Conservation (phyloP, 2,329 filamentous ascomycete genomes). For the Neophaeococcomyces aloes region DNA sequence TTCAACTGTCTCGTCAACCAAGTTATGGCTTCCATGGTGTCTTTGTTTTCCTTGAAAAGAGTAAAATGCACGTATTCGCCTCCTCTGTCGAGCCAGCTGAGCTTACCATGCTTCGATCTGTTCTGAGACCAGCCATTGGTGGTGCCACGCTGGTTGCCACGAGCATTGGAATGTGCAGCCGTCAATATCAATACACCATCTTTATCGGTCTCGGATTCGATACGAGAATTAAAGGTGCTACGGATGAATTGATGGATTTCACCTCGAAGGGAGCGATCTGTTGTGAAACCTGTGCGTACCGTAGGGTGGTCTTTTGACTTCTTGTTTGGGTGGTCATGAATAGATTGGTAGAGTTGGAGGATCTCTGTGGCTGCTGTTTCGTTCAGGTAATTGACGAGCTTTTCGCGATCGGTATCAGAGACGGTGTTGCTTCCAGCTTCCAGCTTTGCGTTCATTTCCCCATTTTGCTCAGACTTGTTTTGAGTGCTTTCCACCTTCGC, state of each 20-base stretch:
- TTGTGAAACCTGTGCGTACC: slow-evolving; percentile 41
- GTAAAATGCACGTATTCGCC: slow-evolving; percentile 83
- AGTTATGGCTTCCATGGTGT: slow-evolving; percentile 82
- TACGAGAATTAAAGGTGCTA: slow-evolving; percentile 63
- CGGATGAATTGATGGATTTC: slow-evolving; percentile 58
- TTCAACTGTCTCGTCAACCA: slow-evolving; percentile 65
- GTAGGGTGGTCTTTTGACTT: slow-evolving; percentile 47
- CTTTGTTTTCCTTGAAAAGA: slow-evolving; percentile 92
- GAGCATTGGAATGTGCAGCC: slow-evolving; percentile 30
- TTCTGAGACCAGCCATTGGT: slow-evolving; percentile 23
- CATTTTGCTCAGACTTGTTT: slow-evolving; percentile 4
- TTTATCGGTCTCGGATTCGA: slow-evolving; percentile 68
- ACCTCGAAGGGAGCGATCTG: slow-evolving; percentile 51
- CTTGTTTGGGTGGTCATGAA: slow-evolving; percentile 44
- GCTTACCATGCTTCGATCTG: slow-evolving; percentile 29
- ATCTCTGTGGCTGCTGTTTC: slow-evolving; percentile 32
- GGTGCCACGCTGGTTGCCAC: slow-evolving; percentile 25
- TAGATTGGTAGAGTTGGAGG: slow-evolving; percentile 44
- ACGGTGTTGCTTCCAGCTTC: slow-evolving; percentile 15
- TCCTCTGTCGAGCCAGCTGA: slow-evolving; percentile 55
- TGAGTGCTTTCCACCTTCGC: neutral
- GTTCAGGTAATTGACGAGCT: slow-evolving; percentile 26
- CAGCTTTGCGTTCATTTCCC: slow-evolving; percentile 1
- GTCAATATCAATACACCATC: slow-evolving; percentile 52
- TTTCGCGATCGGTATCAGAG: slow-evolving; percentile 35